Percentiles rank a stretch among this genome's conserved stretches.
Conservation (phyloP, 805 yeast species). For the Candida orba region DNA sequence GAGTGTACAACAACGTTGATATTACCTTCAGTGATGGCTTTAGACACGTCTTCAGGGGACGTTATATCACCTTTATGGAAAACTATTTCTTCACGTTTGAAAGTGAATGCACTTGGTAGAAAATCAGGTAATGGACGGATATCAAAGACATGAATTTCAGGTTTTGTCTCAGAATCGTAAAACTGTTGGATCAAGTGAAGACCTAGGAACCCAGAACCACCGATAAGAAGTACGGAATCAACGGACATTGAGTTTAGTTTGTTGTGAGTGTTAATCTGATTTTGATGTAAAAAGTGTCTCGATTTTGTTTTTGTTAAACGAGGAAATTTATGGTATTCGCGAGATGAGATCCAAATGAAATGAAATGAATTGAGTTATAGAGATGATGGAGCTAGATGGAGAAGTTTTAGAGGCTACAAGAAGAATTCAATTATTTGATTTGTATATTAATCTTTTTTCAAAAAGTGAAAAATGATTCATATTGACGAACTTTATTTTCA, state of each 20-base stretch:
- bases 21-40: constrained; percentile 49
- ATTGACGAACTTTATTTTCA: constrained; percentile 12
- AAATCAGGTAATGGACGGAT: constrained; percentile 79
- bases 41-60: constrained; percentile 54
- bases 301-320: background rate
- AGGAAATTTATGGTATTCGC: background rate
- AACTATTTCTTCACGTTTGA: constrained; percentile 47
- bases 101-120: constrained; percentile 66
- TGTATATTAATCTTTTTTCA: background rate
- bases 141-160: constrained; percentile 81
- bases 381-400: too few relatives aligned
- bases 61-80: constrained; percentile 85
- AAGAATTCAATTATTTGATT: background rate
- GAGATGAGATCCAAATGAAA: background rate
- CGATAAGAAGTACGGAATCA: constrained; percentile 65
- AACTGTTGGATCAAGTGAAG: constrained; percentile 86
- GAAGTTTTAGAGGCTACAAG: too few relatives aligned
- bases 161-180: constrained; percentile 53
- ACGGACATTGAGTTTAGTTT: constrained; percentile 9
- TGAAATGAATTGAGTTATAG: too few relatives aligned
- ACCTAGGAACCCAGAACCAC: constrained; percentile 94
- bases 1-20: constrained; percentile 86
- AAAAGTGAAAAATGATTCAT: constrained; percentile 7
- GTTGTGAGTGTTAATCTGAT: background rate
- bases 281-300: background rate